phyloP scores from a whole-genome alignment of 108 stramenopile species.

The Cyclostephanos tholiformis region DNA sequence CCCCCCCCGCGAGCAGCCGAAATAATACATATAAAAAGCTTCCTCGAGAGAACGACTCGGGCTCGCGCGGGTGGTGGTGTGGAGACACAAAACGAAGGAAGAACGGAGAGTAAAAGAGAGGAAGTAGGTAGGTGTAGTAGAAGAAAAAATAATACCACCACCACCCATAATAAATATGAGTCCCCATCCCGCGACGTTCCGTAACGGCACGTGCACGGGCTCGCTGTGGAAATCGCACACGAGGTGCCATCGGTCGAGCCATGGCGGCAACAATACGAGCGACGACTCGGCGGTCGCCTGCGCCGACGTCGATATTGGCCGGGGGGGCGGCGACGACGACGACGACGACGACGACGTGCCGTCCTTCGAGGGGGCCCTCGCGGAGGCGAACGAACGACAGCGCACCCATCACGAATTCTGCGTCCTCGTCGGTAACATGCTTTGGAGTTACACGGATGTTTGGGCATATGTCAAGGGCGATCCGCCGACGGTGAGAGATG shows the following conservation, averaged over 20 bases:
- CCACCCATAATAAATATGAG: too few relatives aligned
- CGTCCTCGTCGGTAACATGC: conserved; percentile 64
- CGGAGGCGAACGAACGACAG: conserved; percentile 53
- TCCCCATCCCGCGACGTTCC: conserved; percentile 46
- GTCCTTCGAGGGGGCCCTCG: conserved; percentile 41
- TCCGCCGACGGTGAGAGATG: conserved; percentile 67
- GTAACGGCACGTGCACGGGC: conserved; percentile 47
- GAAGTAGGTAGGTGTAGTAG: too few relatives aligned
- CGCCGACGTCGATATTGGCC: neutral
- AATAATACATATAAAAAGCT: too few relatives aligned
- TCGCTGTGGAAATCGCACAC: conserved; percentile 56
- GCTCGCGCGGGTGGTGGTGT: too few relatives aligned
- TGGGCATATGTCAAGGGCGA: conserved; percentile 66
- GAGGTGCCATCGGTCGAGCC: too few relatives aligned
- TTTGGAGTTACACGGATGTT: conserved; percentile 73
- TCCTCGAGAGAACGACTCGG: too few relatives aligned
- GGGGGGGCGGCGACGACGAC: neutral
- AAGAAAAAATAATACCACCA: too few relatives aligned
- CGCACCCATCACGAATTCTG: conserved; percentile 63
- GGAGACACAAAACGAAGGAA: too few relatives aligned
- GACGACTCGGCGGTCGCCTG: neutral
- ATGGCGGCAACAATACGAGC: too few relatives aligned
- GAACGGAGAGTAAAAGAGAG: too few relatives aligned
- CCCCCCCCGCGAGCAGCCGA: too few relatives aligned
- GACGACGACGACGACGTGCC: conserved; percentile 1